Evolutionary conservation across 768 basidiomycete species (phyloP).

Genomic region (Tricholoma sp.): DNA sequence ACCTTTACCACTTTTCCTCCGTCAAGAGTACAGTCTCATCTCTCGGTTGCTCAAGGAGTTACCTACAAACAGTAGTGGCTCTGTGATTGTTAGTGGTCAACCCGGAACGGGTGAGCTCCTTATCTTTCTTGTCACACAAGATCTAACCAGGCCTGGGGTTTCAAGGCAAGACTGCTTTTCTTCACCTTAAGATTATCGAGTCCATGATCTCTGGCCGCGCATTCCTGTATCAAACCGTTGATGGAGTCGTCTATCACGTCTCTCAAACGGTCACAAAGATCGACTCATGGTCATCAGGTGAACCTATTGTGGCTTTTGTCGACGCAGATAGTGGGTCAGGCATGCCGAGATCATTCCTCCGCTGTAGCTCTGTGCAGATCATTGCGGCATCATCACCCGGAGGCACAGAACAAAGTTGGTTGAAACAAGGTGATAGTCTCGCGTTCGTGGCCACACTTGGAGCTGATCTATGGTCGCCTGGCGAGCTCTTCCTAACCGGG

Average conservation of each 20-base stretch:
- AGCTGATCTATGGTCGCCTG: neutral
- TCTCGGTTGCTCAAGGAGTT: neutral
- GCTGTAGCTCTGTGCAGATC: neutral
- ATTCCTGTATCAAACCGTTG: neutral
- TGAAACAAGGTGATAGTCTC: neutral
- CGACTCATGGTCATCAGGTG: neutral
- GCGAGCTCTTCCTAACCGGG: neutral
- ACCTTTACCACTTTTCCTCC: neutral
- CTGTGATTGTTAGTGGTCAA: neutral
- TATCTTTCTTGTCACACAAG: neutral
- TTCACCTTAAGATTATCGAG: neutral
- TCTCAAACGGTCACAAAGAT: neutral
- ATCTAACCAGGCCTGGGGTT: neutral
- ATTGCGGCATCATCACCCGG: neutral
- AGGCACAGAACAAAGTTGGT: neutral
- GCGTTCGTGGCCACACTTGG: neutral
- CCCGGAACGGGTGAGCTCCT: neutral
- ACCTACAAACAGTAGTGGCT: neutral
- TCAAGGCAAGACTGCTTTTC: neutral
- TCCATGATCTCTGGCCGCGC: neutral
- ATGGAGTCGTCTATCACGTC: neutral
- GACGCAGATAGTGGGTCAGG: neutral
- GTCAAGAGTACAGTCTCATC: neutral
- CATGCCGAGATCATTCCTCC: neutral
- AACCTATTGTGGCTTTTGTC: neutral